Percentiles rank a stretch among this genome's conserved stretches.
phyloP scores from a whole-genome alignment of 1,139 yeast species.

The Kodamaea suecica region DNA sequence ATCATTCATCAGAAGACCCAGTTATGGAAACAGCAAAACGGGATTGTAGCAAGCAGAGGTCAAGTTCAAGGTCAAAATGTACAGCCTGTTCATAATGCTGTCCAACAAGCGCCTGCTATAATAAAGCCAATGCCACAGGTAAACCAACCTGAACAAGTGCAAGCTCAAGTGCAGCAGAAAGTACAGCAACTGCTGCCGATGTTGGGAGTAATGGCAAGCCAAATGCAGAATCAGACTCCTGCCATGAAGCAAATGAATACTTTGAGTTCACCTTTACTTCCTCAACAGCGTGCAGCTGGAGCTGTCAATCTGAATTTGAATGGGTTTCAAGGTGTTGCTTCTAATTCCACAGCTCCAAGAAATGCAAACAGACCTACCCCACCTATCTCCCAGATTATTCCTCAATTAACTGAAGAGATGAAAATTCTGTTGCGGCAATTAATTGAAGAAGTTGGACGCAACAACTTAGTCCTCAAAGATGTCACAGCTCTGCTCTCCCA shows the following conservation, averaged over 20 bases:
- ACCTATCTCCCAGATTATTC: conserved; percentile 24
- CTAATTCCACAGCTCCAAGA: neutral
- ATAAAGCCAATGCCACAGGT: conserved; percentile 3
- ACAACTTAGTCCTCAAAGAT: conserved; percentile 65
- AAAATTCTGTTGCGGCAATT: conserved; percentile 54
- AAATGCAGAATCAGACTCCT: conserved; percentile 13
- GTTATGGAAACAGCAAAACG: conserved; percentile 41
- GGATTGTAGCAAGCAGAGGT: conserved; percentile 16
- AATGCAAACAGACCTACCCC: conserved; percentile 4
- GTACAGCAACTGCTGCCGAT: conserved; percentile 10
- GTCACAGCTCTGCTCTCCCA: conserved; percentile 57
- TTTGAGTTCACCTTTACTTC: conserved; percentile 22
- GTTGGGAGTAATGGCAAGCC: conserved; percentile 9
- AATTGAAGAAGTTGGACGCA: conserved; percentile 64
- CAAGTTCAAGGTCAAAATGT: conserved; percentile 6
- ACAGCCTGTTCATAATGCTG: conserved; percentile 1
- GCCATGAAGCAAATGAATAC: conserved; percentile 20
- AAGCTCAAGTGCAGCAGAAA: conserved; percentile 10
- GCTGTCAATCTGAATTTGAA: conserved; percentile 3
- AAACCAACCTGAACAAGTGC: conserved; percentile 3
- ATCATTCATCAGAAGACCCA: conserved; percentile 42
- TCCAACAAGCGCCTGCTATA: conserved; percentile 3
- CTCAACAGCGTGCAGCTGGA: conserved; percentile 14
- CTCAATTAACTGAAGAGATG: conserved; percentile 45
- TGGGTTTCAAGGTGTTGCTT: neutral